Evolutionary conservation across 345 rosid species (phyloP), one percentile per base, ranked within the genome.

Genomic region (Ailanthus altissimus): DNA sequence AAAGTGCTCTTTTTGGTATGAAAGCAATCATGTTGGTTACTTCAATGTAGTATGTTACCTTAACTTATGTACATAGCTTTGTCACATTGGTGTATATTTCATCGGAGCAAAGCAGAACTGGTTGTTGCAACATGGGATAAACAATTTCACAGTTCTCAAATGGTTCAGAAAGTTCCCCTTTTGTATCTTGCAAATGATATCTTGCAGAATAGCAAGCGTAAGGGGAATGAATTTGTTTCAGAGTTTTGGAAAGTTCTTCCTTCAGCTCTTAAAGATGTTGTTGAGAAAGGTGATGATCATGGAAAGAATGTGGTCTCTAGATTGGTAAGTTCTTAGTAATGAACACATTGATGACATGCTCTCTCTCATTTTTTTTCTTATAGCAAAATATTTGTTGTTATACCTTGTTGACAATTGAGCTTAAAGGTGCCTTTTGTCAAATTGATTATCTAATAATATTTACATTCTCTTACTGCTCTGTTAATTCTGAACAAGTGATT

Each of bases 221-320:
- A 93, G 69, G 98, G 97, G 45, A 93, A 89, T 51, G 99, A 96
- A 81, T 96, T 96, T 57, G 97, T 96, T 47, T 74, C 85, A 1
- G 97, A 90, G 85, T 96, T 96, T 66, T 96, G 98, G 97, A 96
- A 92, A 82, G 94, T 92, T 78, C 99, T 96, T 82, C 98, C 97
- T 0, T 78, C 84, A 40, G 97, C 99, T 67, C 89, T 96, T 1
- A 96, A 91, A 84, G 93, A 91, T 74, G 85, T 96, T 74, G 67
- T 68, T 47, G 83, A 86, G 74, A 89, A 91, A 42, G 95, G 94
- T 5, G 97, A 93, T 84, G 99, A 91, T 71, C 88, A 78, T 67
- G 98, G 88, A 62, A 96, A 91, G 90, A 87, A 73, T 38, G 93
- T 83, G 0, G 98, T 91, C 70, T 88, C 97, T 12, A 89, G 95